Evolutionary conservation across 352 stramenopile species (phyloP), one percentile per base, ranked within the genome.

Genomic region (Phytophthora sojae): DNA sequence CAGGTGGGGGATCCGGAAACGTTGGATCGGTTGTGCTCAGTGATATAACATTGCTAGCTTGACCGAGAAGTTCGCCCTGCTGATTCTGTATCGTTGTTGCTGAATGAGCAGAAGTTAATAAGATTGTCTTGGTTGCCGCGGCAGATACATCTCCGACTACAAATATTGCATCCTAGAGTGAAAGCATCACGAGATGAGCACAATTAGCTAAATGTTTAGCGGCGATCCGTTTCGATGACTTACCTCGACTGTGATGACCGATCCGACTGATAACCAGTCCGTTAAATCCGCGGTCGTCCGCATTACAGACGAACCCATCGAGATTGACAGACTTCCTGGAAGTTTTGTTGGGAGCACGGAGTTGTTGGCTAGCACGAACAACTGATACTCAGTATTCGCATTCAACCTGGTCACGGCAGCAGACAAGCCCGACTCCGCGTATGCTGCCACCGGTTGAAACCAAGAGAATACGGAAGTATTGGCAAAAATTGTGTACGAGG

Each of bases 351-450:
- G 14, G 0, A 26, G 11, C 3, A 83, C 32, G 1, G 64, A 54
- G 29, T 82, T 92, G 11, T 73, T 35, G 0, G 82, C 78, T 2
- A 94, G 26, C 2, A 90, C 83, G 15, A 88, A 81, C 14, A 90
- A 80, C 23, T 83, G 57, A 64, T 94, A 92, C 23, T 59, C 72
- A 23, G 66, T 78, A 0, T 63, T 72, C 0, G 82, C 86, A 12
- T 79, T 75, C 6, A 94, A 61, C 1, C 35, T 30, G 8, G 75
- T 61, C 26, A 85, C 74, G 0, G 52, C 19, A 2, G 57, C 57
- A 8, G 59, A 80, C 9, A 54, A 29, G n/a, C 60, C 42, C 1
- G 69, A 42, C 5, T 65, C 17, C 2, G 63, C 62, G n/a, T 58
- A 61, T 2, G 68, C 29, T 1, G 69, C 52, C 2, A 86, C 19